Base-by-base conservation (phyloP, 352 stramenopile species). In the Blastocystis sp. region DNA sequence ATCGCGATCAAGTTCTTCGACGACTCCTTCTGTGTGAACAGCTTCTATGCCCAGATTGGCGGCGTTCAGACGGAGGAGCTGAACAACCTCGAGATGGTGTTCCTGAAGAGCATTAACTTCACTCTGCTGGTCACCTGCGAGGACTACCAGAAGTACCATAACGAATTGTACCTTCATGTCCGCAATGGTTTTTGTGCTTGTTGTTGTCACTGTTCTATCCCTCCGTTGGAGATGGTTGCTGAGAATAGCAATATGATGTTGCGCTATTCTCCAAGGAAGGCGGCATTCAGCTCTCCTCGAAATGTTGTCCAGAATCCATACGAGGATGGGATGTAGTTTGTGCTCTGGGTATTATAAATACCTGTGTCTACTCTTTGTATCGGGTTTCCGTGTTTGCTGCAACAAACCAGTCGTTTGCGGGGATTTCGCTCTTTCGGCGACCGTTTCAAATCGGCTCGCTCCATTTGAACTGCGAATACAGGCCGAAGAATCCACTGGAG, bases 1-100 rank as follows among this genome's bases (percentile, higher is more conserved):
- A 34, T 84, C 17, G 54, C 74, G 21, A 84, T 84, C 54, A 84
- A 84, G 28, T 84, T 84, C 57, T 68, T 69, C 54, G 74, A 84
- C 38, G 74, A 84, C 43, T 60, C 24, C 54, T 84, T 84, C 74
- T 84, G 40, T 45, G 24, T 43, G 14, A 84, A 68, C 38, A 38
- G 42, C 6, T 42, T 68, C 7, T 84, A 84, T 28, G 74, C 74
- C 9, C 45, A 48, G 6, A 84, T 84, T 70, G 74, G 74, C 61
- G 74, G 74, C n/a, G 43, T 84, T 3, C 54, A 54, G 19, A 38
- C 45, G 21, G 54, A 84, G 34, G 74, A 84, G 28, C 19, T 84
- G 52, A 84, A 84, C 60, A 57, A 69, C 43, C 54, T 84, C 7
- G 74, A 84, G 69, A 38, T 84, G 40, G 74, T 69, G 24, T 84